These are phyloP conservation scores for Fusarium paranaense DNA, from an alignment of 2,329 filamentous ascomycete genomes.

Conservation along the genomic window DNA sequence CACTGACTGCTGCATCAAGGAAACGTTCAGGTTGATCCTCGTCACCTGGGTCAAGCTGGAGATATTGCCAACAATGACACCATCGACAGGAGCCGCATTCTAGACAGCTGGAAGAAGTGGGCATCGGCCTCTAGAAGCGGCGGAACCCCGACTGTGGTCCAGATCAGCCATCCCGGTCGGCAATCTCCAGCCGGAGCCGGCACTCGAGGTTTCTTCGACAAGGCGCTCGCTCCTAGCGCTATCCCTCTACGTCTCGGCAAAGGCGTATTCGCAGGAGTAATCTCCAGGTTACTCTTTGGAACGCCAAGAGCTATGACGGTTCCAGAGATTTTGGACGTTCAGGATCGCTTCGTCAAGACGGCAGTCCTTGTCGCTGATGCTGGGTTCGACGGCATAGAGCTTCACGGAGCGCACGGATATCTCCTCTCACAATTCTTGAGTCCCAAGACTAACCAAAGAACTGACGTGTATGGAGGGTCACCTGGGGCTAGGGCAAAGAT, in stretches of 20 bases:
- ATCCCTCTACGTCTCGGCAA: background rate
- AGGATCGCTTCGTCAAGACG: background rate
- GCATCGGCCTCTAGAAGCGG: background rate
- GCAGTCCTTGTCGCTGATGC: background rate
- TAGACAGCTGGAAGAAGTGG: background rate
- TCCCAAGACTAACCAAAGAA: background rate
- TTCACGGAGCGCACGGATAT: constrained; percentile 9
- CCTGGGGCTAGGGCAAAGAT: background rate
- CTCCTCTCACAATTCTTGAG: background rate
- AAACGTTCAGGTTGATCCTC: background rate
- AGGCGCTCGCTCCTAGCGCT: background rate
- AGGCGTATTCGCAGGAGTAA: background rate
- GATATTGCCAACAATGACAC: background rate
- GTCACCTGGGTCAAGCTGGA: background rate
- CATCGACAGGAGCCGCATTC: background rate
- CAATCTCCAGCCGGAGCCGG: background rate
- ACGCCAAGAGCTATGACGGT: background rate
- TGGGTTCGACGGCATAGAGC: background rate
- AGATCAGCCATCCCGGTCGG: background rate
- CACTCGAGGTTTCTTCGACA: background rate
- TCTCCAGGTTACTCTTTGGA: background rate
- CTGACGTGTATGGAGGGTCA: background rate
- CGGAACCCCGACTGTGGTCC: background rate
- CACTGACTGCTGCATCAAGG: background rate
- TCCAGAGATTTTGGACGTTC: background rate